These are phyloP conservation scores for Populus davidiana DNA, from an alignment of 345 rosid genomes.

Conservation along the genomic window DNA sequence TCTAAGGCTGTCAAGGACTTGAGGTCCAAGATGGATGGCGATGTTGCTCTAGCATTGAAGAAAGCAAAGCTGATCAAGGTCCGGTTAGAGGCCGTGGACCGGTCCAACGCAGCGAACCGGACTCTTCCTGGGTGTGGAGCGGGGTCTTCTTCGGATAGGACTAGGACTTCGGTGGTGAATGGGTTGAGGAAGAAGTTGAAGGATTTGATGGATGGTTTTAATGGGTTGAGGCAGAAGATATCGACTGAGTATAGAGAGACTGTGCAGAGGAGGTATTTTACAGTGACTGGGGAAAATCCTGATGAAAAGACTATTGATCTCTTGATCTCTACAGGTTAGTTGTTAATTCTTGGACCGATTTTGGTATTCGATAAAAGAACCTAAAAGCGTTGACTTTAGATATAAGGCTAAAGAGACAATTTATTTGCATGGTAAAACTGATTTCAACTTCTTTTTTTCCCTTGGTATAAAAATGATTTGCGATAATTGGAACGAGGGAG, in stretches of 20 bases:
- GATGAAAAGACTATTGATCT: constrained; percentile 73
- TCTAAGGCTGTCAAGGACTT: constrained; percentile 73
- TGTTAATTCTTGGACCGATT: background rate
- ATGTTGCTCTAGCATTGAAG: constrained; percentile 69
- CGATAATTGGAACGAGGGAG: background rate
- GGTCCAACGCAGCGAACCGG: constrained; percentile 79
- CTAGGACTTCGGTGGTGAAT: constrained; percentile 72
- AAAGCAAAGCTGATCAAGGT: constrained; percentile 80
- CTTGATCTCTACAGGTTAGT: constrained; percentile 81
- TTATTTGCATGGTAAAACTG: background rate
- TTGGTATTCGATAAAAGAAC: background rate
- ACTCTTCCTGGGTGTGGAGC: constrained; percentile 77
- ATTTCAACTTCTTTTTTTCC: too few species aligned
- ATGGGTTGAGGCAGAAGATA: constrained; percentile 58
- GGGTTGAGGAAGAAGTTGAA: constrained; percentile 90
- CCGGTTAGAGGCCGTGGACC: constrained; percentile 78
- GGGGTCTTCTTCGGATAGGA: constrained; percentile 88
- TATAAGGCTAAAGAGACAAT: background rate
- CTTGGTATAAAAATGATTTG: background rate
- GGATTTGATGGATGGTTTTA: constrained; percentile 86
- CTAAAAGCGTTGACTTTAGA: background rate
- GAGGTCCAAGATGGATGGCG: constrained; percentile 75
- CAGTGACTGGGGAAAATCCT: constrained; percentile 92
- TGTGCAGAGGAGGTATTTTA: constrained; percentile 84
- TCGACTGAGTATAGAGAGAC: constrained; percentile 85